Base-by-base conservation (phyloP, 2,329 filamentous ascomycete genomes). In the Pseudocercospora vitis region DNA sequence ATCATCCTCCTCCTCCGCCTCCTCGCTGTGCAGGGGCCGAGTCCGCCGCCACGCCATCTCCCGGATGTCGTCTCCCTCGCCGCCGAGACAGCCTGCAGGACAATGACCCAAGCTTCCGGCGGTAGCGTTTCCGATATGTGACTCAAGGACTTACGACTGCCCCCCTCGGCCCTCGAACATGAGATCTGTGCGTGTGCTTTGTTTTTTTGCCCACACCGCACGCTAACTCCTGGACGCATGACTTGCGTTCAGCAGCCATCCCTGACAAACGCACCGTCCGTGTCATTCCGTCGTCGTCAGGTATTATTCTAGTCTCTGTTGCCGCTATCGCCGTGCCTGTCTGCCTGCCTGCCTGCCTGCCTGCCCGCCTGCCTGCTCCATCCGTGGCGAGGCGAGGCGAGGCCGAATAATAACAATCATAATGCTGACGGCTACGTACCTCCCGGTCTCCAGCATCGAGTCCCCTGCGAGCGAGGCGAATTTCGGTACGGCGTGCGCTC, bases 161-260 rank as follows among this genome's bases (percentile, higher is more conserved):
- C 21, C 49, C 46, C 51, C 46, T 50, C 52, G 52, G 52, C 39
- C 40, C 29, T 56, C 49, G 61, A 63, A 65, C 61, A 28, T 48
- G 56, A 48, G 63, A 59, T 60, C 61, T 57, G 63, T 65, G 63
- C 63, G 37, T 56, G 35, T 32, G 29, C 52, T 50, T 31, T 26
- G 39, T 21, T n/a, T n/a, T n/a, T n/a, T n/a, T n/a, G n/a, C n/a
- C n/a, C n/a, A n/a, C n/a, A n/a, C 39, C 28, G 18, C 45, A 24
- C 52, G 52, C 52, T 59, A 60, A 49, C 51, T 33, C 32, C 53
- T 33, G 42, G 24, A 35, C 53, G 50, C 55, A 65, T 65, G 62
- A 63, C 64, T 65, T 65, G 63, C 63, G 57, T 64, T 53, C 53
- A 57, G 56, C 60, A 53, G 24, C 35, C 48, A 62, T 60, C 60